Evolutionary conservation across 2,329 filamentous ascomycete species (phyloP), one percentile per base, ranked within the genome.

Genomic region (Colletotrichum sp.): DNA sequence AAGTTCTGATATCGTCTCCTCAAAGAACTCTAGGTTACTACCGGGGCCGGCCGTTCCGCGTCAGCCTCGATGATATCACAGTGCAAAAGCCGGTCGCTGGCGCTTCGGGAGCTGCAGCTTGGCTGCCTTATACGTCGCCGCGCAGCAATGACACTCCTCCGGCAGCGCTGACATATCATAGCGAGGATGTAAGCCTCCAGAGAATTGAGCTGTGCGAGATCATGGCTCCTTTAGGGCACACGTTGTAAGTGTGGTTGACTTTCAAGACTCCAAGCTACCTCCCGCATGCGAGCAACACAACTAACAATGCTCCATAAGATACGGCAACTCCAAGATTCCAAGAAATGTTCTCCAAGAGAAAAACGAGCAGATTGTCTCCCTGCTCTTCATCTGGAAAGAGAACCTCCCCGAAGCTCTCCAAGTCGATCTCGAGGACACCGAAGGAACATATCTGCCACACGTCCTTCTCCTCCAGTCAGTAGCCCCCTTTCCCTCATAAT

Each of bases 61-160:
- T 80, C 32, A 80, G 79, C 39, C 79, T 81, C 72, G 77, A 81
- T 28, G 79, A 80, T 18, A 80, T 80, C 10, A 81, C 80, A 1
- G 79, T 81, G 12, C 62, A 75, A 15, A 79, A 78, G 48, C 80
- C 80, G 3, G 24, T 26, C 18, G 10, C 15, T 4, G 18, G 52
- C 24, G 22, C n/a, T 8, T 16, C 52, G 9, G 59, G 48, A 5
- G n/a, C 22, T 32, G n/a, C 44, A 16, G 24, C 24, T 16, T 71
- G 72, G 72, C 12, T 44, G 13, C 60, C 72, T 13, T 75, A 70
- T 4, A 34, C 62, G 8, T 71, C 68, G 2, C n/a, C 34, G 9
- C 8, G 8, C 4, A 52, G 24, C 34, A 36, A 8, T 18, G 26
- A 2, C 59, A 8, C 13, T 15, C 12, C 48, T 8, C 5, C 28